Percentiles rank a stretch among this genome's conserved stretches.
Evolutionary conservation across 352 stramenopile genomes (phyloP).

Genomic region (Ophiocytium majus): DNA sequence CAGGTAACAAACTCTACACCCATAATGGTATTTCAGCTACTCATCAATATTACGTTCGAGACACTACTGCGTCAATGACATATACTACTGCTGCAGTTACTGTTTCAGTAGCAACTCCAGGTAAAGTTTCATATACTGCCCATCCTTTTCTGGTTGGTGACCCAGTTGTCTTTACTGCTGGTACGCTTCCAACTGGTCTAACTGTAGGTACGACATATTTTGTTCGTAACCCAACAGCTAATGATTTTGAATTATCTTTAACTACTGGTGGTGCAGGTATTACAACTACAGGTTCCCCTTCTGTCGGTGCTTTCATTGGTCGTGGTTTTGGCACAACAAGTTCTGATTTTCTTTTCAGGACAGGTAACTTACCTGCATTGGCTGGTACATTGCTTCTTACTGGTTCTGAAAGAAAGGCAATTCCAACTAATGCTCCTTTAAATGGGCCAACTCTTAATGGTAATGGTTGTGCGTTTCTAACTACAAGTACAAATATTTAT

Average conservation of each 20-base stretch:
- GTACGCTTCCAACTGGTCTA: conserved; percentile 7
- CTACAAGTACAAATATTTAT: conserved; percentile 7
- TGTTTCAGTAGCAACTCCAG: conserved; percentile 17
- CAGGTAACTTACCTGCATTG: conserved; percentile 15
- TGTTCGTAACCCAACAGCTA: conserved; percentile 14
- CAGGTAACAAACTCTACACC: not conserved
- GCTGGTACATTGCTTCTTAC: not conserved
- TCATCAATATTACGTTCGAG: conserved; percentile 15
- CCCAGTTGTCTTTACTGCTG: conserved; percentile 14
- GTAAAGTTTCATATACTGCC: conserved; percentile 17
- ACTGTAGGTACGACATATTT: not conserved
- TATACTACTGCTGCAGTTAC: conserved; percentile 10
- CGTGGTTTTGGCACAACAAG: conserved; percentile 9
- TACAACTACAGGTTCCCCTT: conserved; percentile 10
- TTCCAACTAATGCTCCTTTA: not conserved
- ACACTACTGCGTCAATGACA: not conserved
- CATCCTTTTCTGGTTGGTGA: conserved; percentile 7
- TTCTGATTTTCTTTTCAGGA: conserved; percentile 10
- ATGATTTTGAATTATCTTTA: conserved; percentile 20
- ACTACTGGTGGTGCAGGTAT: conserved; percentile 9
- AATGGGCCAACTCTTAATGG: conserved; percentile 15
- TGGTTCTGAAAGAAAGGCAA: conserved; percentile 16
- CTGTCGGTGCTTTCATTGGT: conserved; percentile 13
- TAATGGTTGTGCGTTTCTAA: conserved; percentile 4
- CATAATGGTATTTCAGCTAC: conserved; percentile 14